A percentile compares a stretch with the other conserved stretches of the same genome.
Evolutionary conservation across 345 rosid species (phyloP).

Genomic region (Kernera saxatilis): DNA sequence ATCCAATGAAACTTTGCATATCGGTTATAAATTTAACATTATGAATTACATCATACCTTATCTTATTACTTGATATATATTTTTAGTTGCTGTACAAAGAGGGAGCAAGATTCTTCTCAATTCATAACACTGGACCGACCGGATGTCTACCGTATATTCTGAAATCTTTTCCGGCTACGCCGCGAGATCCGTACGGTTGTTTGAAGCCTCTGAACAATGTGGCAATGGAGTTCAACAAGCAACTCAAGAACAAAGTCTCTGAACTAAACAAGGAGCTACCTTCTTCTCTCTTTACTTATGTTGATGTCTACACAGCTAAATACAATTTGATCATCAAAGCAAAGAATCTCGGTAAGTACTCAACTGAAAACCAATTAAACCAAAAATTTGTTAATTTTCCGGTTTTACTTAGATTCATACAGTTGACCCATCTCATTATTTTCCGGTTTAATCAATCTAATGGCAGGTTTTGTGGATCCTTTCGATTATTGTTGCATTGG

Average conservation of each 20-base stretch:
- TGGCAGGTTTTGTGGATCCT: constrained; percentile 63
- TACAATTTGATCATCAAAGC: constrained; percentile 44
- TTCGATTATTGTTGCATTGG: constrained; percentile 66
- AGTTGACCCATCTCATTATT: neutral
- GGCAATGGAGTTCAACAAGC: constrained; percentile 60
- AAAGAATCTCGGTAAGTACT: constrained; percentile 42
- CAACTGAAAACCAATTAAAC: neutral
- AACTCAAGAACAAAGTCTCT: constrained; percentile 47
- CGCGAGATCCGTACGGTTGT: constrained; percentile 50
- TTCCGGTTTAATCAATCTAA: neutral
- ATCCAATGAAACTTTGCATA: neutral
- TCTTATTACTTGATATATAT: constrained; percentile 14
- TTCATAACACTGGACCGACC: constrained; percentile 76
- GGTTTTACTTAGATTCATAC: neutral
- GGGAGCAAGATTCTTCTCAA: constrained; percentile 79
- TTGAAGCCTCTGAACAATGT: constrained; percentile 50
- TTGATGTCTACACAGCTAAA: constrained; percentile 67
- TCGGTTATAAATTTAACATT: neutral
- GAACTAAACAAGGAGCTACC: constrained; percentile 40
- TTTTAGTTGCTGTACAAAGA: constrained; percentile 47
- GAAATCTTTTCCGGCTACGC: constrained; percentile 17
- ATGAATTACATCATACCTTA: neutral
- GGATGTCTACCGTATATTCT: constrained; percentile 67
- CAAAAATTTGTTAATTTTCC: neutral
- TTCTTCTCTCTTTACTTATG: constrained; percentile 47